Evolutionary conservation across 2,329 filamentous ascomycete genomes (phyloP), one percentile per base, ranked within the genome.

Genomic region (Neurospora sp.): DNA sequence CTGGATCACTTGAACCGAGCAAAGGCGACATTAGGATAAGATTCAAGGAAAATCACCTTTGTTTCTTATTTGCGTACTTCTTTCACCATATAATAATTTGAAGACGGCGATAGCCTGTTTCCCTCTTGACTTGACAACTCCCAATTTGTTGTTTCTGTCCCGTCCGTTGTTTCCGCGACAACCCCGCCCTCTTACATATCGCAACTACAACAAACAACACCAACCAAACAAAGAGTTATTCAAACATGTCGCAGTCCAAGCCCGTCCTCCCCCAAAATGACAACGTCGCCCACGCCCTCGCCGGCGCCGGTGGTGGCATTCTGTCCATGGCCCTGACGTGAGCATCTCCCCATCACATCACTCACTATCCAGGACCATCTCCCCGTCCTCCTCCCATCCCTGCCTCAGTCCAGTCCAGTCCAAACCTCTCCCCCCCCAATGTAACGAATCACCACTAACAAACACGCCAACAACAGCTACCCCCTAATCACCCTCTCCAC

Each of bases 401-500:
- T 19, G 19, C 19, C 19, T 19, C 19, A 19, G 19, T 19, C 19
- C 19, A 19, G 19, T 19, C 19, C 19, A 19, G 19, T 19, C 19
- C 19, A 19, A 19, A 19, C 19, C 19, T 19, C 19, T 19, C 19
- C 19, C 19, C 19, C 23, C 28, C 3, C 28, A 28, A 28, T 28
- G 28, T 28, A 28, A 28, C 28, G 28, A 3, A 28, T 33, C 36
- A 43, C 67, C 72, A 68, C 75, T 70, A 66, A 8, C 52, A 43
- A 39, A 8, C 43, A 28, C 23, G n/a, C 67, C 36, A 6, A 23
- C 39, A 42, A 11, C 78, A 96, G 93, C 75, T 98, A 98, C 81
- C 96, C 96, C 58, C 89, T 99, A 76, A 97, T 99, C 79, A 98
- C 96, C 40, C 90, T 99, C 73, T 99, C 96, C 28, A 99, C 96